A percentile compares a stretch with the other conserved stretches of the same genome.
Conservation (phyloP, 768 basidiomycete species). For the Pleurotus citrinopileatus region DNA sequence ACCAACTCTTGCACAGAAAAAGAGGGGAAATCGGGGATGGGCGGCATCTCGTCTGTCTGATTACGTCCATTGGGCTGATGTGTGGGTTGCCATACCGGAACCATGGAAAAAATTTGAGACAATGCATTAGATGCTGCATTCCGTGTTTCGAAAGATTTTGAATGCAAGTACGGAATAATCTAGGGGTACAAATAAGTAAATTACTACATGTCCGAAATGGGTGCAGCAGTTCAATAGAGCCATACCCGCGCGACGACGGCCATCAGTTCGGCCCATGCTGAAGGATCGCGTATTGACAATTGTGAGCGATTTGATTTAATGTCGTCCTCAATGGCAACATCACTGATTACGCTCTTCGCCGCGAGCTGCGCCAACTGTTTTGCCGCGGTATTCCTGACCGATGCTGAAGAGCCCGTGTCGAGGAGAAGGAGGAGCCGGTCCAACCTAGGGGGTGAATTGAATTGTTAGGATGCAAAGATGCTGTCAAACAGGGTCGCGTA, state of each 20-base stretch:
- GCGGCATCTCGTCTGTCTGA: slow-evolving; percentile 22
- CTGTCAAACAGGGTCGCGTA: slow-evolving; percentile 23
- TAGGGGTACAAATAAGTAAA: slow-evolving; percentile 27
- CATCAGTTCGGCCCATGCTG: slow-evolving; percentile 89
- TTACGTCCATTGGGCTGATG: slow-evolving; percentile 22
- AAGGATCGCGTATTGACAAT: slow-evolving; percentile 51
- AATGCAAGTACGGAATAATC: slow-evolving; percentile 90
- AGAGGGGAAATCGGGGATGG: slow-evolving; percentile 58
- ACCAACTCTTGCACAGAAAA: slow-evolving; percentile 80
- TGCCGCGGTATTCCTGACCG: slow-evolving; percentile 92
- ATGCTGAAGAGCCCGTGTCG: slow-evolving; percentile 89
- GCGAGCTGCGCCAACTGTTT: slow-evolving; percentile 94
- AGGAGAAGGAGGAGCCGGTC: slow-evolving; percentile 95
- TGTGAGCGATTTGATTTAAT: slow-evolving; percentile 61
- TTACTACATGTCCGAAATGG: neutral
- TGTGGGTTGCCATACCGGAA: slow-evolving; percentile 76
- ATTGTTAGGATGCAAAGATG: slow-evolving; percentile 1
- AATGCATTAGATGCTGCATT: slow-evolving; percentile 86
- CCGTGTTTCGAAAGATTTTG: slow-evolving; percentile 90
- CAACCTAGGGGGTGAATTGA: slow-evolving; percentile 51
- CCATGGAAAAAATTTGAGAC: slow-evolving; percentile 80
- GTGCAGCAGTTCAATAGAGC: slow-evolving; percentile 13
- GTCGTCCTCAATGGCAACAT: slow-evolving; percentile 80
- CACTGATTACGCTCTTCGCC: slow-evolving; percentile 77
- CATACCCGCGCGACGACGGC: slow-evolving; percentile 85